Evolutionary conservation across 2,329 filamentous ascomycete species (phyloP), one percentile per base, ranked within the genome.

Genomic region (Chrysosporium queenslandicum): DNA sequence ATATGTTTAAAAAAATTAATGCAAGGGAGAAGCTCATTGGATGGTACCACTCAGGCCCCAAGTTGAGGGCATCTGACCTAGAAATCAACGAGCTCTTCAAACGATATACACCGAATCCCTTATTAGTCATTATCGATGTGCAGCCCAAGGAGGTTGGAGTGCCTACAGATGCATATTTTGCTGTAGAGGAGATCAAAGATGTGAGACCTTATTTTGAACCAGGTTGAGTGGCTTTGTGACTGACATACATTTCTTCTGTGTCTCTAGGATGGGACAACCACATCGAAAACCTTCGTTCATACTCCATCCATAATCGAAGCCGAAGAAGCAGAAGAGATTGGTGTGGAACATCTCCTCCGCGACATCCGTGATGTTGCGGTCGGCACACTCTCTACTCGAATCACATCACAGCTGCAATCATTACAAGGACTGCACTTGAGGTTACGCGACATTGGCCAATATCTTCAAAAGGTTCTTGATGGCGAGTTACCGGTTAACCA

Each of bases 1-100:
- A 97, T 72, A 98, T 98, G 92, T 98, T 98, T 80, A 98, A 98
- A 78, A 97, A 97, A 76, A 90, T 98, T 78, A 98, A 98, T 75
- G 92, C 92, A 56, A 79, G 87, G 58, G 92, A 98, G 76, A 97
- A 97, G 82, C 80, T 98, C 69, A 94, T 98, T 78, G 92, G 92
- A 66, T 98, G 92, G 92, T 98, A 98, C 72, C 92, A 98, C 74
- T 94, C 92, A 18, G 92, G 92, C 39, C 92, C 92, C 36, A 98
- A 97, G 78, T 78, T 98, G 65, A 83, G 92, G 67, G 91, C 90
- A 52, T 96, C 92, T 42, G 92, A 98, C 77, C 76, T 98, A 60
- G 87, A 97, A 75, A 95, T 98, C 83, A 98, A 98, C 74, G 92
- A 98, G 74, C 81, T 98, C 55, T 97, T 98, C 81, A 98, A 98